Base-by-base conservation (phyloP, 2,329 filamentous ascomycete genomes). In the Drechslerella stenobrocha region DNA sequence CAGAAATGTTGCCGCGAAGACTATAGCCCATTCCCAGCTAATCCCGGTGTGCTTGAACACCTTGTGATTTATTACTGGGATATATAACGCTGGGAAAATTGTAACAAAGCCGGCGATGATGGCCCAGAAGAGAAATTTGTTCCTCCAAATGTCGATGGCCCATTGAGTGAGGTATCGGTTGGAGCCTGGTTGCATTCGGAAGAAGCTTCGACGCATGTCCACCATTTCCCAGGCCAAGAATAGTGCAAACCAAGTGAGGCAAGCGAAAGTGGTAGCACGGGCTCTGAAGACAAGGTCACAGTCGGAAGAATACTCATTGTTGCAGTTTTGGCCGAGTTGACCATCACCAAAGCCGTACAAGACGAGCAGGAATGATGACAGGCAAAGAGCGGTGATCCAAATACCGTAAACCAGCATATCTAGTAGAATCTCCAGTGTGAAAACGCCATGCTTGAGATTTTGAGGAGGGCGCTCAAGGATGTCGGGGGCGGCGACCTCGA, bases 381-480 rank as follows among this genome's bases (percentile, higher is more conserved):
- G 79, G 71, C 84, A 86, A 66, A 90, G 84, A 0, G 81, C 81
- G 0, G 88, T 87, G 84, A 92, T 90, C 79, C 88, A 85, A 71
- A 86, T 73, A 22, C 89, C 89, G 74, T 92, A 91, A 15, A 90
- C 84, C 9, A 89, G 74, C 82, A 90, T 91, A 76, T 93, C 89
- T 70, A 87, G 77, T 51, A 91, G 81, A 70, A 93, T 82, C 77
- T 93, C 87, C 74, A 81, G 81, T 13, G 87, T 90, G 76, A 93
- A 93, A 48, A 92, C 85, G 69, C 88, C 87, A 67, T 78, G 77
- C 76, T 83, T 83, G 46, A 86, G 76, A 76, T 86, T 82, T 70
- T 92, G 88, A 0, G 90, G 90, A 3, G 89, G 88, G 53, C 89
- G 86, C 70, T 82, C 79, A 82, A 95, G 89, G 67, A 95, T 86